Evolutionary conservation across 2,329 filamentous ascomycete species (phyloP).

Genomic region (Cladobotryum mycophilum): DNA sequence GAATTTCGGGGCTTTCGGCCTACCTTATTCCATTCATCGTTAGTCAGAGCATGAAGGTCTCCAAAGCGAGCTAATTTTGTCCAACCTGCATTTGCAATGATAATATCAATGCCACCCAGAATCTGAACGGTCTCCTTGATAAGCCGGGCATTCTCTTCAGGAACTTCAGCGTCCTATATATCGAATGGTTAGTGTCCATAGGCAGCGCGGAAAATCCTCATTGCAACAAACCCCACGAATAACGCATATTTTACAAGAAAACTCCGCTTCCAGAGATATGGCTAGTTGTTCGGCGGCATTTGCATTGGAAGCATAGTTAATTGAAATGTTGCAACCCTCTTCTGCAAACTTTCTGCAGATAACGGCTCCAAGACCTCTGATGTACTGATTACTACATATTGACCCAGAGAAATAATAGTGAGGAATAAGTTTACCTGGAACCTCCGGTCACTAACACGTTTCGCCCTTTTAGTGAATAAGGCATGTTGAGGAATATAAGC

Average conservation of each 20-base stretch:
- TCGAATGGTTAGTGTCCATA: not conserved
- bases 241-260: not conserved
- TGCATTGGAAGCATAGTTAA: slow-evolving; percentile 5
- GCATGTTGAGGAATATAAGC: not conserved
- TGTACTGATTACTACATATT: too few relatives aligned
- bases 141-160: slow-evolving; percentile 5
- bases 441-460: slow-evolving; percentile 6
- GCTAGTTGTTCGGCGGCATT: slow-evolving; percentile 1
- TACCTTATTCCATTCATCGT: slow-evolving; percentile 9
- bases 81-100: slow-evolving; percentile 9
- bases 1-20: not conserved
- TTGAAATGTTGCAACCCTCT: slow-evolving; percentile 5
- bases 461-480: slow-evolving; percentile 6
- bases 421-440: not conserved
- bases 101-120: slow-evolving; percentile 4
- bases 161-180: slow-evolving; percentile 2
- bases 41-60: slow-evolving; percentile 1
- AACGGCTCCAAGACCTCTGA: slow-evolving; percentile 6
- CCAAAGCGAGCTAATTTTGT: slow-evolving; percentile 4
- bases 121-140: slow-evolving; percentile 3
- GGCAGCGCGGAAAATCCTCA: not conserved
- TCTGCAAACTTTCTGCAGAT: slow-evolving; percentile 7
- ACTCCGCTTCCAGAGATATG: not conserved
- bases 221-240: slow-evolving; percentile 1
- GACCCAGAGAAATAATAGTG: too few relatives aligned